phyloP scores from a whole-genome alignment of 192 early-diverging fungal genomes.

The Helicostylum pulchrum region DNA sequence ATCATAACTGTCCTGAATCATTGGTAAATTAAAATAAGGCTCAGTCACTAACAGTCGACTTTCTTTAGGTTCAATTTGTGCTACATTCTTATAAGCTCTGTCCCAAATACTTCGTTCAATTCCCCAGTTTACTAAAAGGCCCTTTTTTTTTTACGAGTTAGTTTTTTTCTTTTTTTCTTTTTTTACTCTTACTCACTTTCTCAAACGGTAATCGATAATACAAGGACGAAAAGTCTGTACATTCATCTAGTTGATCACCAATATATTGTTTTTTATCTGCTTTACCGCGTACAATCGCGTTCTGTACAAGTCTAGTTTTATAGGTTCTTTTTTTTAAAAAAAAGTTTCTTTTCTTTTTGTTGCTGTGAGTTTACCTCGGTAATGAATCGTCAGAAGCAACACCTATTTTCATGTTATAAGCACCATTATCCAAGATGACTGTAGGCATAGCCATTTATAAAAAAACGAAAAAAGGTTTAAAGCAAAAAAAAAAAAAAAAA shows the following conservation, averaged over 20 bases:
- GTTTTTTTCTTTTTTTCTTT: neutral
- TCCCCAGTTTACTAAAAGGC: constrained; percentile 76
- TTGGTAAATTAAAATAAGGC: constrained; percentile 76
- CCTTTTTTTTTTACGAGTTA: constrained; percentile 35
- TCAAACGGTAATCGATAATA: constrained; percentile 78
- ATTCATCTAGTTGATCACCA: constrained; percentile 63
- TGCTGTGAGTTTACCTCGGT: constrained; percentile 21
- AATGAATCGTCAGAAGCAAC: constrained; percentile 35
- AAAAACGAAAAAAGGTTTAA: neutral
- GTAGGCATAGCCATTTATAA: constrained; percentile 19
- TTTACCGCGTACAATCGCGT: constrained; percentile 59
- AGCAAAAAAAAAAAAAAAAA: too few relatives aligned
- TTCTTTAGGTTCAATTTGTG: constrained; percentile 56
- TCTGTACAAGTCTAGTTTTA: constrained; percentile 46
- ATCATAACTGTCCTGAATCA: constrained; percentile 67
- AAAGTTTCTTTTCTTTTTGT: neutral
- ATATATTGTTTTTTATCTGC: constrained; percentile 54
- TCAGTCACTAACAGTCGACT: constrained; percentile 70
- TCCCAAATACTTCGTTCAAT: constrained; percentile 79
- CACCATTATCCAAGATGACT: constrained; percentile 72
- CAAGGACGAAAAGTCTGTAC: constrained; percentile 68
- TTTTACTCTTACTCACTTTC: constrained; percentile 40
- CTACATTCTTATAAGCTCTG: constrained; percentile 58
- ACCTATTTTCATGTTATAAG: constrained; percentile 62
- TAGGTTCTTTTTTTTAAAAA: neutral